Evolutionary conservation across 305 asterid genomes (phyloP).

Genomic region (Solanum hybrid): DNA sequence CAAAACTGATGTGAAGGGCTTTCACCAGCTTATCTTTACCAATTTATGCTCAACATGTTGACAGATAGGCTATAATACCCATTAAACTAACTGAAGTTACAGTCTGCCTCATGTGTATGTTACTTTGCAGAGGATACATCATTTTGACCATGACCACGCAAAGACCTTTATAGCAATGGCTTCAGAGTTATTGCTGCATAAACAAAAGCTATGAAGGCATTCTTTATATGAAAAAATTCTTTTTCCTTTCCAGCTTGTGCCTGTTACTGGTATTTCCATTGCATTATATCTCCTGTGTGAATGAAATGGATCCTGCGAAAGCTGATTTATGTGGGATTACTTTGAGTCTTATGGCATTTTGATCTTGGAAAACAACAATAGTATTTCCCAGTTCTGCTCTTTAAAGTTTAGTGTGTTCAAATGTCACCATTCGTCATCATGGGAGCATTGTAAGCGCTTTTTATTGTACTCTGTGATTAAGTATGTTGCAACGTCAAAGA

Average conservation of each 20-base stretch:
- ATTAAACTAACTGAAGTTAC: not conserved
- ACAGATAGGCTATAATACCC: not conserved
- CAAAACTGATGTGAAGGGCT: not conserved
- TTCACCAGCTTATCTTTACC: not conserved
- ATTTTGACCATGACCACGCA: not conserved
- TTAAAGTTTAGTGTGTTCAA: not conserved
- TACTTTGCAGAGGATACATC: not conserved
- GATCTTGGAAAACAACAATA: not conserved
- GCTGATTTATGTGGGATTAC: not conserved
- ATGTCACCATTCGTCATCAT: not conserved
- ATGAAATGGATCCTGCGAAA: not conserved
- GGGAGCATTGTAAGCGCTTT: not conserved
- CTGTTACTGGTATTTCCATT: not conserved
- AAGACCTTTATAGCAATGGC: not conserved
- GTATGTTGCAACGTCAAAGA: not conserved
- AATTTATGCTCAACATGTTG: not conserved
- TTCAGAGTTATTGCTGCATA: not conserved
- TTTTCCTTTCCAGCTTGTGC: not conserved
- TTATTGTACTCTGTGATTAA: not conserved
- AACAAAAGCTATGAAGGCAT: not conserved
- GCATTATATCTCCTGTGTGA: not conserved
- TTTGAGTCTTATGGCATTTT: not conserved
- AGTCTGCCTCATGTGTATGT: not conserved
- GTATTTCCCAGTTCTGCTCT: not conserved
- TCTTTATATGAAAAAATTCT: too few relatives aligned